These are phyloP conservation scores for Sporobolomyces roseus DNA, from an alignment of 768 basidiomycete genomes.

Conservation along the genomic window DNA sequence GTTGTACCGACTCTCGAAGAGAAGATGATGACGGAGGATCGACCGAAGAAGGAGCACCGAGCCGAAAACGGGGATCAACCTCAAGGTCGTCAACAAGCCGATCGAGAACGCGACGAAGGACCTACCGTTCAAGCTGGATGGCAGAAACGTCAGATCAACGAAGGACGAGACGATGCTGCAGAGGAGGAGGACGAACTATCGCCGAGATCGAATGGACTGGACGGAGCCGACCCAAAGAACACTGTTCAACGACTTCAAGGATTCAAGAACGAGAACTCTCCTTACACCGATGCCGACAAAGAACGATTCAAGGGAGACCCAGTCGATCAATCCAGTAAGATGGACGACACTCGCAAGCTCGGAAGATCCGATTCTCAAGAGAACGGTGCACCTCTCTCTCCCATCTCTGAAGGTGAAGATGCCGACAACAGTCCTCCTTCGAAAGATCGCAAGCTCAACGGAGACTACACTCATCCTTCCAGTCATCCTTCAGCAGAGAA, in stretches of 20 bases:
- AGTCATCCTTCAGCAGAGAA: not conserved
- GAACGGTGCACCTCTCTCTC: constrained; percentile 7
- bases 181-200: constrained; percentile 7
- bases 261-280: constrained; percentile 7
- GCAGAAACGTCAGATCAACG: constrained; percentile 8
- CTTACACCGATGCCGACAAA: constrained; percentile 19
- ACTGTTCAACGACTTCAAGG: constrained; percentile 4
- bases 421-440: not conserved
- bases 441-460: constrained; percentile 14
- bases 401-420: constrained; percentile 4
- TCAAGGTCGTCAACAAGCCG: constrained; percentile 14
- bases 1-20: constrained; percentile 69
- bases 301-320: constrained; percentile 15
- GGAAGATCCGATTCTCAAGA: not conserved
- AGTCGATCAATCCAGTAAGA: constrained; percentile 19
- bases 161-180: constrained; percentile 10
- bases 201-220: constrained; percentile 3
- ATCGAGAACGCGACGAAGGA: constrained; percentile 30
- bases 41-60: constrained; percentile 33
- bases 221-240: constrained; percentile 7
- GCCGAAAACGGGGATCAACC: not conserved
- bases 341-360: constrained; percentile 33
- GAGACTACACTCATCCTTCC: constrained; percentile 8
- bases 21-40: constrained; percentile 58
- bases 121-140: not conserved